Evolutionary conservation across 192 early-diverging fungal genomes (phyloP), one percentile per base, ranked within the genome.

Genomic region (Polychytrium aggregatum): DNA sequence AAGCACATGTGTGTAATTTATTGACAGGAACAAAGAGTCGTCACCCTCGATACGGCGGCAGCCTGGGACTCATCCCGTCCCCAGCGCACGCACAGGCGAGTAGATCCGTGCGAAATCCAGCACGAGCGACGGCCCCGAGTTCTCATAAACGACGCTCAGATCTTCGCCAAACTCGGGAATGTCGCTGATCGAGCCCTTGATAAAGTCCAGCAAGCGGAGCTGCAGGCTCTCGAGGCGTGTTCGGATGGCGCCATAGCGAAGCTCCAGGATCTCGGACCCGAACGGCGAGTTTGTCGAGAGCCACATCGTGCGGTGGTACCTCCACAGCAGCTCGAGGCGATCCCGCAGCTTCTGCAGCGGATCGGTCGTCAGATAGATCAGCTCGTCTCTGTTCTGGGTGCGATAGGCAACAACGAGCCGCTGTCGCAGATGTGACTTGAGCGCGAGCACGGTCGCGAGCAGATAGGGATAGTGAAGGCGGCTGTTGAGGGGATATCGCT

Each of bases 241-340:
- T n/a, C 52, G 26, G 34, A 50, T 17, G 4, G 52, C 87, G 37
- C 88, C 88, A 60, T 91, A 91, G 26, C 88, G 78, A 55, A 85
- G 53, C 53, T 91, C 88, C 0, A 91, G 46, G 0, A 85, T 75
- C 51, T 91, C 88, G 78, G 84, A 82, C 5, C 88, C 88, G 78
- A 88, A 87, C 1, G 88, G 87, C 45, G 86, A 84, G 57, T 84
- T 84, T 42, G 76, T 82, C 41, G 68, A 62, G 48, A 80, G 71
- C 88, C 88, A 91, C 45, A 85, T 52, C 4, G 72, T 66, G 6
- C 88, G 72, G 55, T 91, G 88, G 61, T 81, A 86, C 37, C 76
- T 65, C 86, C 86, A 88, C 24, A 90, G 73, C 37, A 68, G 71
- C 29, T 86, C 74, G 18, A 54, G 28, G 5, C 29, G 31, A 11